phyloP scores from a whole-genome alignment of 148 eudicot genomes.

The Rhododendron mucronatum region DNA sequence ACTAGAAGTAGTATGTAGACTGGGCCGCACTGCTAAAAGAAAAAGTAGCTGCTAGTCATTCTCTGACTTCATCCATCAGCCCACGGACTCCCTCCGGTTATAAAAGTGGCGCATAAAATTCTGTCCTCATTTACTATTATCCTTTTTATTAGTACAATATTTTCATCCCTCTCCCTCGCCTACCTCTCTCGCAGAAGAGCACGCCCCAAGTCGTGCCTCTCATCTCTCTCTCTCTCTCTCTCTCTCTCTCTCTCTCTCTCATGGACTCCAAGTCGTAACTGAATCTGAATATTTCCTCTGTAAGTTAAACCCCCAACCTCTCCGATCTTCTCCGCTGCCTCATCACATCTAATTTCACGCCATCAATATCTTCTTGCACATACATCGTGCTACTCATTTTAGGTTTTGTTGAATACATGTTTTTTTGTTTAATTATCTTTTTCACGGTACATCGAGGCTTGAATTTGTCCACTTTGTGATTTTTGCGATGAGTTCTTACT shows the following conservation, averaged over 20 bases:
- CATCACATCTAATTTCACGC: not conserved
- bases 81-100: not conserved
- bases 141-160: not conserved
- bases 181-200: not conserved
- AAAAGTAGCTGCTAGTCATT: not conserved
- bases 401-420: not conserved
- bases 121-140: not conserved
- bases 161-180: not conserved
- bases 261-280: not conserved
- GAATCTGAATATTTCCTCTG: slow-evolving; percentile 1
- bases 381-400: not conserved
- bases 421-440: too few species aligned
- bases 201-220: not conserved
- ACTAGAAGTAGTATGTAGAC: too few species aligned
- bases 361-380: not conserved
- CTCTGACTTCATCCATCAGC: not conserved
- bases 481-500: not conserved
- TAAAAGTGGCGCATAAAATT: not conserved
- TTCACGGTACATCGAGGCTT: not conserved
- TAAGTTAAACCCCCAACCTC: slow-evolving; percentile 2
- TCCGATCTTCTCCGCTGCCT: slow-evolving; percentile 10
- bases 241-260: not conserved
- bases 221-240: not conserved
- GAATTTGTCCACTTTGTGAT: not conserved
- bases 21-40: too few species aligned